phyloP scores from a whole-genome alignment of 2,329 filamentous ascomycete species.

The Aspergillus pseudoglaucus region DNA sequence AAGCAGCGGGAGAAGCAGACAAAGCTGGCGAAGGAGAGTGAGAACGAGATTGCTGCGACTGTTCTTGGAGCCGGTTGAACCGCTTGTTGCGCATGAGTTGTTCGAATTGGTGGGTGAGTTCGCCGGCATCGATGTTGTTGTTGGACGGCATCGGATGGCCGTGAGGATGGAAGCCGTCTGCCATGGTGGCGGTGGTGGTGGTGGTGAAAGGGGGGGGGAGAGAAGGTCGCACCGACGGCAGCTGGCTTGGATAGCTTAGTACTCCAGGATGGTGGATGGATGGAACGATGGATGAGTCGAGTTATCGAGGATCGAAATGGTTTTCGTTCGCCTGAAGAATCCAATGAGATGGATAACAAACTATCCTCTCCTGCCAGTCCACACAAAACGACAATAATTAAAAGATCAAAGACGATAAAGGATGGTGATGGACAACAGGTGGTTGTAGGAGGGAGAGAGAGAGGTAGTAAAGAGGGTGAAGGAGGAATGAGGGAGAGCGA shows the following conservation, averaged over 20 bases:
- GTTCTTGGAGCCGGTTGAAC: conserved; percentile 71
- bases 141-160: conserved; percentile 22
- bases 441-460: conserved; percentile 3
- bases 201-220: not conserved
- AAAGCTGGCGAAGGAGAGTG: conserved; percentile 47
- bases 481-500: conserved; percentile 1
- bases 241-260: not conserved
- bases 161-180: conserved; percentile 30
- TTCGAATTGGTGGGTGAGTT: conserved; percentile 78
- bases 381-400: not conserved
- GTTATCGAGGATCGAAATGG: not conserved
- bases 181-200: conserved; percentile 25
- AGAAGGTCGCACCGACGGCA: conserved; percentile 18
- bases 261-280: conserved; percentile 4
- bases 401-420: not conserved
- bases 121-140: conserved; percentile 63
- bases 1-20: conserved; percentile 16
- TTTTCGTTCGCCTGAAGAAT: not conserved
- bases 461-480: conserved; percentile 1
- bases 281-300: conserved; percentile 2
- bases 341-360: no score
- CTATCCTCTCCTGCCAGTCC: not conserved
- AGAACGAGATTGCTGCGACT: conserved; percentile 49
- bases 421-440: not conserved
- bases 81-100: conserved; percentile 78